Percentiles rank a stretch among this genome's conserved stretches.
Evolutionary conservation across 768 basidiomycete genomes (phyloP).

Genomic region (Mycena galopus): DNA sequence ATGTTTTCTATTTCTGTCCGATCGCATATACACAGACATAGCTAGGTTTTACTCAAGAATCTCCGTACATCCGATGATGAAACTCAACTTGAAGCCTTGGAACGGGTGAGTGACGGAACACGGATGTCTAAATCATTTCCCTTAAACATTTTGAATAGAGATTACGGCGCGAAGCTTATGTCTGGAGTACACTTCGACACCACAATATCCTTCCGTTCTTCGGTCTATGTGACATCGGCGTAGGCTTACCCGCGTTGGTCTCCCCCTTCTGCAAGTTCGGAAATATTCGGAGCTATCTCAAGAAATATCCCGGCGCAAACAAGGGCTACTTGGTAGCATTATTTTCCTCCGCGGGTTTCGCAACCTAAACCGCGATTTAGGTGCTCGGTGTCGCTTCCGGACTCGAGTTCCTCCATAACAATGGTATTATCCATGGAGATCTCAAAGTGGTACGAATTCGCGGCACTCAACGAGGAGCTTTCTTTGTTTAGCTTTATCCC

Average conservation of each 20-base stretch:
- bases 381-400: constrained; percentile 10
- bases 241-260: constrained; percentile 13
- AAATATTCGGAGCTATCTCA: constrained; percentile 19
- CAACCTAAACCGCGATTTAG: constrained; percentile 15
- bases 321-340: constrained; percentile 17
- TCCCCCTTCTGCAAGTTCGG: constrained; percentile 20
- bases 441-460: constrained; percentile 6
- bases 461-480: neutral
- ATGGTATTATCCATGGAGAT: constrained; percentile 14
- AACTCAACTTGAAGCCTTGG: constrained; percentile 18
- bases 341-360: constrained; percentile 2
- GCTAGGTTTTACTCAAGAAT: constrained; percentile 15
- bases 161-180: constrained; percentile 18
- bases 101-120: constrained; percentile 13
- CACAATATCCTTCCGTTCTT: constrained; percentile 20
- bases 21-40: constrained; percentile 13
- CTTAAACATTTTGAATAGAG: constrained; percentile 17
- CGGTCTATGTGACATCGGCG: constrained; percentile 18
- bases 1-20: constrained; percentile 9
- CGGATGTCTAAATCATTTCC: constrained; percentile 6
- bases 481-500: neutral
- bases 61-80: constrained; percentile 20
- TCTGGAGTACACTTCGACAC: constrained; percentile 21
- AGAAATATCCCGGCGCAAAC: constrained; percentile 17
- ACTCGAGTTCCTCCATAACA: constrained; percentile 7